These are phyloP conservation scores for Perkinsela sp. DNA, from an alignment of 208 protist species.

Conservation along the genomic window DNA sequence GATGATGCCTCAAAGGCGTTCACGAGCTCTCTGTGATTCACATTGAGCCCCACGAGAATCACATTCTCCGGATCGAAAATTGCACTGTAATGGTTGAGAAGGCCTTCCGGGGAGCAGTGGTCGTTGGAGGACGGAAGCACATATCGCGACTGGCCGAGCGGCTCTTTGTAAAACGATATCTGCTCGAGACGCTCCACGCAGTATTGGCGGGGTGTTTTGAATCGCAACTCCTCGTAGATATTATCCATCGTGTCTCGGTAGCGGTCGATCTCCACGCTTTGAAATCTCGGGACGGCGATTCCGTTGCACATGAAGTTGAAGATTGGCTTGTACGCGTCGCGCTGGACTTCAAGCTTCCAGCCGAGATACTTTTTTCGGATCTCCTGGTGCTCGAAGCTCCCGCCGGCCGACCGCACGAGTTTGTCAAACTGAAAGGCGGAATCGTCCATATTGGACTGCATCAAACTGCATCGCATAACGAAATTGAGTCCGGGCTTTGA, in stretches of 20 bases:
- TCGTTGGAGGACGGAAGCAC: conserved; percentile 32
- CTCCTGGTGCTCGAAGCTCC: conserved; percentile 36
- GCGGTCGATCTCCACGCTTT: conserved; percentile 38
- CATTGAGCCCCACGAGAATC: conserved; percentile 34
- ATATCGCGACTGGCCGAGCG: conserved; percentile 29
- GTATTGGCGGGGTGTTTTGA: conserved; percentile 34
- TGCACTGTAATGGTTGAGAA: conserved; percentile 32
- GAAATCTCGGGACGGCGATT: conserved; percentile 35
- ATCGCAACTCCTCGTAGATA: conserved; percentile 33
- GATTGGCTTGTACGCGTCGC: conserved; percentile 35
- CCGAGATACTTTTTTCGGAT: conserved; percentile 26
- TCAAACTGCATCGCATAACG: conserved; percentile 45
- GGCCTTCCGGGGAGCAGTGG: conserved; percentile 24
- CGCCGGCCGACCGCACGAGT: conserved; percentile 30
- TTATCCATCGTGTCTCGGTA: conserved; percentile 62
- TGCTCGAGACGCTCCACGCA: conserved; percentile 31
- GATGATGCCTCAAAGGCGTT: background rate
- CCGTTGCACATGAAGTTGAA: conserved; percentile 35
- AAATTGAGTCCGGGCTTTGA: conserved; percentile 33
- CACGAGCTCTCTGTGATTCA: conserved; percentile 26
- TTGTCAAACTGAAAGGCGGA: conserved; percentile 51
- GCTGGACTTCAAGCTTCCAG: conserved; percentile 34
- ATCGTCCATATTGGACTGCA: conserved; percentile 49
- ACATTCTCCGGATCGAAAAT: conserved; percentile 26
- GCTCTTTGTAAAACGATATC: conserved; percentile 62